Percentiles rank a stretch among this genome's conserved stretches.
These are phyloP conservation scores for Pichia kluyveri DNA, from an alignment of 805 yeast species.

Conservation along the genomic window DNA sequence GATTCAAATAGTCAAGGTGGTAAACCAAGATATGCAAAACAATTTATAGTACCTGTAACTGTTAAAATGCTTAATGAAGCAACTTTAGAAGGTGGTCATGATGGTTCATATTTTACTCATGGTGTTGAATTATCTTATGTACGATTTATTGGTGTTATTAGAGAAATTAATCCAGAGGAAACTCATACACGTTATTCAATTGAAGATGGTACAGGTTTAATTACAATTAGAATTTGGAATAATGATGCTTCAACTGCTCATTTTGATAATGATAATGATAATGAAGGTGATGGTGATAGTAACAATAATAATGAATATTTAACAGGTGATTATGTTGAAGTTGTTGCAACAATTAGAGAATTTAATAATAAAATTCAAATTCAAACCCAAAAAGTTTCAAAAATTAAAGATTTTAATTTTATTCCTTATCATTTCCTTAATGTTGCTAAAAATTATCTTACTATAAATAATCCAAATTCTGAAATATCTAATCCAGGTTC, in stretches of 20 bases:
- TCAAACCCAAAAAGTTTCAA: conserved; percentile 52
- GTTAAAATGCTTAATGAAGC: conserved; percentile 57
- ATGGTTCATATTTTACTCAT: conserved; percentile 53
- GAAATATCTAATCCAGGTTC: conserved; percentile 16
- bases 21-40: conserved; percentile 19
- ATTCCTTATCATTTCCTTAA: conserved; percentile 59
- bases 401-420: conserved; percentile 55
- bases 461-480: conserved; percentile 37
- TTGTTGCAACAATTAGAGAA: conserved; percentile 47
- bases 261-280: conserved; percentile 10
- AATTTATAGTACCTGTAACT: conserved; percentile 54
- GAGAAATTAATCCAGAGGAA: conserved; percentile 50
- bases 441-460: conserved; percentile 49
- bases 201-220: conserved; percentile 74
- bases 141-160: conserved; percentile 60
- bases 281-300: no score
- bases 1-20: conserved; percentile 7
- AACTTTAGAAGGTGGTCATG: conserved; percentile 52
- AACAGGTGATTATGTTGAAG: conserved; percentile 52
- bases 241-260: conserved; percentile 25
- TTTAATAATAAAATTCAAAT: conserved; percentile 57
- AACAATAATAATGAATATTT: no score
- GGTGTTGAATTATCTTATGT: conserved; percentile 57
- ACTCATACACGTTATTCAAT: conserved; percentile 47
- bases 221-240: conserved; percentile 59